Conservation (phyloP, 192 early-diverging fungal genomes). For the Entomortierella lignicola region DNA sequence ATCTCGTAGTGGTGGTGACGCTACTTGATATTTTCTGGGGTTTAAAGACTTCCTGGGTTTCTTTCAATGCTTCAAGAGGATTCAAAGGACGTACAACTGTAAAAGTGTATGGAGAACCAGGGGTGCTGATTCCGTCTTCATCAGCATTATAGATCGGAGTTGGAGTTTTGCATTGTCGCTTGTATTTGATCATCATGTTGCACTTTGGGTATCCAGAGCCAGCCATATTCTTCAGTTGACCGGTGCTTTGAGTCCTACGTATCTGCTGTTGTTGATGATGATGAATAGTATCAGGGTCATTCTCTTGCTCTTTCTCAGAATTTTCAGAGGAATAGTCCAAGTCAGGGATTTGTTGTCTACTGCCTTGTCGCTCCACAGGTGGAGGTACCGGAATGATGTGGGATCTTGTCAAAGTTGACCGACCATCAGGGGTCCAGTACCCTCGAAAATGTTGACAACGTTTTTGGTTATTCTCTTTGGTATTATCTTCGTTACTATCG, state of each 20-base stretch:
- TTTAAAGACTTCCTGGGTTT: too few species aligned
- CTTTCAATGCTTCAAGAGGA: too few species aligned
- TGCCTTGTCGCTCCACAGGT: background rate
- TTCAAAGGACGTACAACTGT: background rate
- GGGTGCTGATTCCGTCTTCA: background rate
- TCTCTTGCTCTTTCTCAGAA: background rate
- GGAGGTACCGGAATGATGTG: slow-evolving; percentile 3
- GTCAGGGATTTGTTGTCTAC: background rate
- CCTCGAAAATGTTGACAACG: background rate
- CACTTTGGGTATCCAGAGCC: background rate
- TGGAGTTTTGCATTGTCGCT: slow-evolving; percentile 1
- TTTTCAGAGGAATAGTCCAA: too few species aligned
- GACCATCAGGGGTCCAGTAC: background rate
- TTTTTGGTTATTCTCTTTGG: background rate
- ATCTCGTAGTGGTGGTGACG: background rate
- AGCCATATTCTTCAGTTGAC: background rate
- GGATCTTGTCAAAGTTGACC: background rate
- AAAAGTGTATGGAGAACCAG: background rate
- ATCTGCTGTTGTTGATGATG: background rate
- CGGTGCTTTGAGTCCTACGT: background rate
- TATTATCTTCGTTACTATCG: background rate
- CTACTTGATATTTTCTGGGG: too few species aligned
- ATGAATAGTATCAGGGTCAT: background rate
- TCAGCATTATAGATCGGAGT: background rate
- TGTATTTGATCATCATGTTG: background rate